Conservation (phyloP, 768 basidiomycete genomes). For the Tephrocybe sp. region DNA sequence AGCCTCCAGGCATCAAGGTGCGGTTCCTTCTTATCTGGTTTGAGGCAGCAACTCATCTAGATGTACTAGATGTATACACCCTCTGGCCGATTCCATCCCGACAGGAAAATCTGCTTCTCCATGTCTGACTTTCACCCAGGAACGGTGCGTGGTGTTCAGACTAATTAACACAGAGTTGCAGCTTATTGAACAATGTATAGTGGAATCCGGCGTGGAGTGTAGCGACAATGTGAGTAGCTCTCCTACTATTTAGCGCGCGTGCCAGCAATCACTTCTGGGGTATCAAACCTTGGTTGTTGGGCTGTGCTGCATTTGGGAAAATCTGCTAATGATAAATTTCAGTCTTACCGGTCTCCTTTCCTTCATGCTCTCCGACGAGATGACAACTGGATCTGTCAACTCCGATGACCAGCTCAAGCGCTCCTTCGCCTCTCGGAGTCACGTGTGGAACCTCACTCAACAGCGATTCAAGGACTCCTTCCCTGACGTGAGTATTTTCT, state of each 20-base stretch:
- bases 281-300: conserved; percentile 7
- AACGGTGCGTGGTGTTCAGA: conserved; percentile 55
- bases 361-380: conserved; percentile 95
- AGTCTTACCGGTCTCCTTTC: conserved; percentile 92
- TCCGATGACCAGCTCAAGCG: conserved; percentile 80
- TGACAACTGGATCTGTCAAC: conserved; percentile 92
- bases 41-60: conserved; percentile 8
- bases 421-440: conserved; percentile 73
- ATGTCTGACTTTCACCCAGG: conserved; percentile 97
- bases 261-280: conserved; percentile 8
- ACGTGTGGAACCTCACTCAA: conserved; percentile 82
- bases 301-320: conserved; percentile 4
- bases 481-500: conserved; percentile 64
- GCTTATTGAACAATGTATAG: conserved; percentile 32
- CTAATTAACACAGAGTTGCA: neutral
- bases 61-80: conserved; percentile 80
- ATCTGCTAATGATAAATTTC: conserved; percentile 14
- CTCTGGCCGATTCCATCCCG: conserved; percentile 86
- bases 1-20: conserved; percentile 96
- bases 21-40: conserved; percentile 14
- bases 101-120: conserved; percentile 96
- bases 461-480: conserved; percentile 85
- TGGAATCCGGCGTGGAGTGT: conserved; percentile 98
- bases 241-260: conserved; percentile 5
- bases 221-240: conserved; percentile 76